Percentiles rank a stretch among this genome's conserved stretches.
These are phyloP conservation scores for Malus sieversii DNA, from an alignment of 306 rosid genomes.

Conservation along the genomic window DNA sequence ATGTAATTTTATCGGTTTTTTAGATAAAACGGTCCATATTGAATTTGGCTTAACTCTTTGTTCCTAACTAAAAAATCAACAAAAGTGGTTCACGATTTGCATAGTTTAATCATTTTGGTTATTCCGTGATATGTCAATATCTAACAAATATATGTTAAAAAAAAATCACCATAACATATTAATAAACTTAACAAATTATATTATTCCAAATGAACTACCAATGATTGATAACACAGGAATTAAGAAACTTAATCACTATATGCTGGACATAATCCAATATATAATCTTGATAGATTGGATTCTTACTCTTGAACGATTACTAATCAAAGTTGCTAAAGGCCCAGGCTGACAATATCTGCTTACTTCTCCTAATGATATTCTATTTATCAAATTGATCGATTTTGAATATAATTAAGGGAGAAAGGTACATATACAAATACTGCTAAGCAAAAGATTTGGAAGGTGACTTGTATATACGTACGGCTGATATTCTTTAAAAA, in stretches of 20 bases:
- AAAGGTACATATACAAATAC: neutral
- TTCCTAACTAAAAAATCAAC: too few relatives aligned
- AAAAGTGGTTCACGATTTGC: too few relatives aligned
- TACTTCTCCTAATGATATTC: neutral
- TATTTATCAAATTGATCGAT: neutral
- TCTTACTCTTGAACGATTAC: neutral
- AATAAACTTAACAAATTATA: neutral
- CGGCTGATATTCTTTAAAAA: neutral
- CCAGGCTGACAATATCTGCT: neutral
- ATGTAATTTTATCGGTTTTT: too few relatives aligned
- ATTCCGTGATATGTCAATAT: too few relatives aligned
- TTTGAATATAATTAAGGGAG: neutral
- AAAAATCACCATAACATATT: neutral
- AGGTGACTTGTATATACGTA: neutral
- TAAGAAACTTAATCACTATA: neutral
- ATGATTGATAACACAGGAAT: neutral
- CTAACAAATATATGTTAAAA: neutral
- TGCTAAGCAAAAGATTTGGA: neutral
- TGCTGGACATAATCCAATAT: neutral
- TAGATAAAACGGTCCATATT: rapidly evolving
- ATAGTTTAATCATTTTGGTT: too few relatives aligned
- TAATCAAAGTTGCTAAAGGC: neutral
- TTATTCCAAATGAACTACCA: neutral
- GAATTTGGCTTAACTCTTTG: too few relatives aligned
- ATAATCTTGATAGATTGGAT: neutral